These are phyloP conservation scores for Pseudovirgaria hyperparasitica DNA, from an alignment of 2,329 filamentous ascomycete genomes.

Conservation along the genomic window DNA sequence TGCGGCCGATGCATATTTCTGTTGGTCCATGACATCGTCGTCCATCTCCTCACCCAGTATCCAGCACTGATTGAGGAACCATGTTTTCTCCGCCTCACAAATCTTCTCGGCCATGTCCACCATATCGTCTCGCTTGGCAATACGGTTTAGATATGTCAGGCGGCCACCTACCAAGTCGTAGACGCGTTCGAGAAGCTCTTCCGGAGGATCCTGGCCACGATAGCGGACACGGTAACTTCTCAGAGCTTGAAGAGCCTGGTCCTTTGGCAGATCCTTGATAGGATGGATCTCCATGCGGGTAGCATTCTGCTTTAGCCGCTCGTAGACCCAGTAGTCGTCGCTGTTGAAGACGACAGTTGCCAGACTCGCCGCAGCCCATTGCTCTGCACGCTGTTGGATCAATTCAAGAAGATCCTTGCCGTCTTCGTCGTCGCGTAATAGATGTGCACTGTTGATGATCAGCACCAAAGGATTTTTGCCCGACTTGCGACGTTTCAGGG, in stretches of 20 bases:
- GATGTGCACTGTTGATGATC: slow-evolving; percentile 87
- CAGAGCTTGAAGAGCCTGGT: slow-evolving; percentile 63
- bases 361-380: slow-evolving; percentile 86
- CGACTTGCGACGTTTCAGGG: slow-evolving; percentile 52
- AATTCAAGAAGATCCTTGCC: slow-evolving; percentile 90
- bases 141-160: slow-evolving; percentile 74
- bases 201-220: slow-evolving; percentile 47
- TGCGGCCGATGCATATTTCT: slow-evolving; percentile 89
- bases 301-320: slow-evolving; percentile 80
- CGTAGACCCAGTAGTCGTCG: slow-evolving; percentile 98
- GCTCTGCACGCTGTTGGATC: slow-evolving; percentile 87
- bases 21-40: slow-evolving; percentile 96
- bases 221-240: slow-evolving; percentile 71
- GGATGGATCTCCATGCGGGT: slow-evolving; percentile 91
- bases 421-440: slow-evolving; percentile 82
- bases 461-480: slow-evolving; percentile 65
- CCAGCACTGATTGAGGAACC: slow-evolving; percentile 67
- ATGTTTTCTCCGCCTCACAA: slow-evolving; percentile 58
- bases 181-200: slow-evolving; percentile 54
- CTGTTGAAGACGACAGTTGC: slow-evolving; percentile 91
- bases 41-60: slow-evolving; percentile 70
- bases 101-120: slow-evolving; percentile 62
- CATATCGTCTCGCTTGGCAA: slow-evolving; percentile 81
- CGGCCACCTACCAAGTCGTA: slow-evolving; percentile 82
- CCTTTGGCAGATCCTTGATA: slow-evolving; percentile 69